phyloP scores from a whole-genome alignment of 805 yeast species.

The Saccharomycopsis lassenensis region DNA sequence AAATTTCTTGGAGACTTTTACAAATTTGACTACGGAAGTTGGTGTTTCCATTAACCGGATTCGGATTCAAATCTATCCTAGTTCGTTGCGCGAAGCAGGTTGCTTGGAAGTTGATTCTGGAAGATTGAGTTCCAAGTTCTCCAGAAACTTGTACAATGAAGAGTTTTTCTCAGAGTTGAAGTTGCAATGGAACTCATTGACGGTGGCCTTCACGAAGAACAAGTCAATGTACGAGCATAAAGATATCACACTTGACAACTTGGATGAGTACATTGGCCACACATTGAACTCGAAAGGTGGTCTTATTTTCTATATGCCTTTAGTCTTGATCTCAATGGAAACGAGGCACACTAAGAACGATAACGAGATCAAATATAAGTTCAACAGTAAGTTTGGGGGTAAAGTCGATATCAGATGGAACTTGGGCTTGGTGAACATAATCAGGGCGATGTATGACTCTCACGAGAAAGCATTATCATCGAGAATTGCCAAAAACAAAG shows the following conservation, averaged over 20 bases:
- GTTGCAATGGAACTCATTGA: conserved; percentile 50
- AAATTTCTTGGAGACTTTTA: conserved; percentile 11
- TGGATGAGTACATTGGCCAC: conserved; percentile 43
- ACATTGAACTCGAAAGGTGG: conserved; percentile 67
- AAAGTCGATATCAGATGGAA: conserved; percentile 91
- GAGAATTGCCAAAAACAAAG: conserved; percentile 34
- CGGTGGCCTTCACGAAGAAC: conserved; percentile 55
- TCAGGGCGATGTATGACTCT: conserved; percentile 84
- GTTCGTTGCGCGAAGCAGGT: conserved; percentile 65
- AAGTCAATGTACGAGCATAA: conserved; percentile 42
- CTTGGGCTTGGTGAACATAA: conserved; percentile 79
- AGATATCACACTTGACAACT: conserved; percentile 32
- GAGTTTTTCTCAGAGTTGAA: conserved; percentile 37
- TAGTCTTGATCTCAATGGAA: conserved; percentile 62
- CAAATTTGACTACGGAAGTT: conserved; percentile 49
- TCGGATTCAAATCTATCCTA: conserved; percentile 66
- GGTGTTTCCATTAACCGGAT: conserved; percentile 49
- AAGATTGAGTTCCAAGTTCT: conserved; percentile 39
- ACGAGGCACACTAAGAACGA: conserved; percentile 49
- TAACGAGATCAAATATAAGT: conserved; percentile 53
- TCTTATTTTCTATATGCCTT: conserved; percentile 67
- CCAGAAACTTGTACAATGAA: conserved; percentile 29
- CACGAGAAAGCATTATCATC: conserved; percentile 67
- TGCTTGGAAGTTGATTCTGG: conserved; percentile 56
- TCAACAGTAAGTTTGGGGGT: conserved; percentile 71